Evolutionary conservation across 208 protist genomes (phyloP), one percentile per base, ranked within the genome.

Genomic region (Trypanosoma mega): DNA sequence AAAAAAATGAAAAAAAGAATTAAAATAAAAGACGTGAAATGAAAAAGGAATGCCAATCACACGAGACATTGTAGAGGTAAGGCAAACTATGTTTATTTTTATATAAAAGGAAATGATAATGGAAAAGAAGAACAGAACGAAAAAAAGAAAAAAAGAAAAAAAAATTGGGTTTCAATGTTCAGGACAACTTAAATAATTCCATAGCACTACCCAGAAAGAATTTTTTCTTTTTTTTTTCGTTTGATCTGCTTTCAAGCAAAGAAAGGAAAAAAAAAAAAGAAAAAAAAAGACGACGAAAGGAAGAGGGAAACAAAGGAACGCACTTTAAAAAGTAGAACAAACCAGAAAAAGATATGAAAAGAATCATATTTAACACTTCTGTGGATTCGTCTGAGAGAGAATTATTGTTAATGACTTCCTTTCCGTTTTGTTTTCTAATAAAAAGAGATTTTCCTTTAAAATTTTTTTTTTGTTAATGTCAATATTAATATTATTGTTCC

Each of bases 61-160:
- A n/a, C n/a, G 4, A 5, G 34, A 3, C 12, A 8, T 2, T 34
- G 12, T 33, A 33, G 23, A n/a, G 4, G 47, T 20, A 26, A 4
- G 46, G 21, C 6, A 31, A 4, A 9, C 2, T 31, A 27, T 5
- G 20, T 29, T 11, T 6, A 5, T 14, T 2, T 51, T 30, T 2
- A 14, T 4, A 51, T 16, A 39, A 3, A 41, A 12, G 50, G 8
- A 11, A 11, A 11, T 30, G 47, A 36, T 23, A 53, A 55, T 23
- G 16, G 39, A 2, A 20, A 62, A 21, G 11, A 43, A 62, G 24
- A 9, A 26, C 30, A 33, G 9, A 48, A 24, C 37, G 5, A 51
- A 49, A 47, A 36, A 47, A 34, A 43, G 26, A 63, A 63, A 49
- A 23, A 51, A 54, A 63, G 0, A 51, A 45, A 46, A 11, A 46